Evolutionary conservation across 2,329 filamentous ascomycete genomes (phyloP).

Genomic region (Botrytis sinoallii): DNA sequence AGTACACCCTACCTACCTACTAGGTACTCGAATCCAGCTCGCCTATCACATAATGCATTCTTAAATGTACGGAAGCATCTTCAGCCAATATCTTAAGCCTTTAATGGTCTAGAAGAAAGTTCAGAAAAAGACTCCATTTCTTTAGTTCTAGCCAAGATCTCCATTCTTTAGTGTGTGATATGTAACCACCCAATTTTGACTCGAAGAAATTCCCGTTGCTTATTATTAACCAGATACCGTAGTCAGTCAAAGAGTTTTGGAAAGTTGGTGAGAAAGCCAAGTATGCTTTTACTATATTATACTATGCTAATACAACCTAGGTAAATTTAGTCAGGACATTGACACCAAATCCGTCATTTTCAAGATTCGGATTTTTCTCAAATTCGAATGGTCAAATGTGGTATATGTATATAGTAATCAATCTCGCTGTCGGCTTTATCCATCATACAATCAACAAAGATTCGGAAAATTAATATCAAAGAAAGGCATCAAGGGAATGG

Average conservation of each 20-base stretch:
- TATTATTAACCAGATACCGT: too few relatives aligned
- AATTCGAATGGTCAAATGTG: background rate
- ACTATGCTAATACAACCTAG: background rate
- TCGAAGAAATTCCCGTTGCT: background rate
- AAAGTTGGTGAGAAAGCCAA: background rate
- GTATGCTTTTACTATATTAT: background rate
- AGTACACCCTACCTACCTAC: background rate
- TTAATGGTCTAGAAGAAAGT: conserved; percentile 4
- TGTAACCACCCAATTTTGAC: background rate
- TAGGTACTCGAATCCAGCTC: background rate
- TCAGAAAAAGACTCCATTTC: background rate
- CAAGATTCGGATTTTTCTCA: background rate
- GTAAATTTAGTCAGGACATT: background rate
- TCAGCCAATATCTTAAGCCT: conserved; percentile 2
- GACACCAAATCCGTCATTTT: background rate
- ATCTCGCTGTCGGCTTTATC: background rate
- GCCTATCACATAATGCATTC: conserved; percentile 3
- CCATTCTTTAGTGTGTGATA: background rate
- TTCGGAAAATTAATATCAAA: background rate
- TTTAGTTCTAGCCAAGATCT: background rate
- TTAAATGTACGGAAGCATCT: background rate
- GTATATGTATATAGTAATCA: background rate
- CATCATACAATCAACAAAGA: conserved; percentile 3
- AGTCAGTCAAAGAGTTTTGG: background rate
- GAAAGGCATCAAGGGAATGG: background rate